phyloP scores from a whole-genome alignment of 202 grass and related monocot genomes.

The Digitaria exilis region DNA sequence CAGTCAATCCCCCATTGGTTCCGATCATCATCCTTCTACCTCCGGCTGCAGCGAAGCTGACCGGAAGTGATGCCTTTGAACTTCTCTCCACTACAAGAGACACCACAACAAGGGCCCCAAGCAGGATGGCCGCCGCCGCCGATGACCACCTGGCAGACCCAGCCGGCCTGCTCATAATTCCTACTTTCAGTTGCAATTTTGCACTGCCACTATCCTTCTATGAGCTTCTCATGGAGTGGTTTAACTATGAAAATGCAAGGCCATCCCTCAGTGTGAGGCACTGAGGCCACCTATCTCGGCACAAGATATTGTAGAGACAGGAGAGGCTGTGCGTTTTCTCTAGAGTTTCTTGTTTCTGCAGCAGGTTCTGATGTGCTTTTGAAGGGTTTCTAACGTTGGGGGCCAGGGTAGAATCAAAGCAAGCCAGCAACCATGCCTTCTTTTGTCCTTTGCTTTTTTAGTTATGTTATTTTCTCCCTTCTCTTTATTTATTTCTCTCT shows the following conservation, averaged over 20 bases:
- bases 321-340: slow-evolving; percentile 35
- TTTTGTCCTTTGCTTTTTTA: slow-evolving; percentile 48
- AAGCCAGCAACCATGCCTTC: slow-evolving; percentile 22
- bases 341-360: slow-evolving; percentile 23
- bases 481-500: background rate
- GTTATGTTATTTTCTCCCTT: slow-evolving; percentile 17
- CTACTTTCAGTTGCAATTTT: background rate
- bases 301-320: slow-evolving; percentile 35
- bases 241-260: slow-evolving; percentile 7
- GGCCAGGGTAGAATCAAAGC: slow-evolving; percentile 30
- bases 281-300: background rate
- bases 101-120: slow-evolving; percentile 53
- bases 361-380: slow-evolving; percentile 39
- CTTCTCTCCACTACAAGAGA: slow-evolving; percentile 23
- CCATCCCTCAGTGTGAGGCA: background rate
- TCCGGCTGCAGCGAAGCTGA: slow-evolving; percentile 2
- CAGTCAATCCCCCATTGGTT: slow-evolving; percentile 19
- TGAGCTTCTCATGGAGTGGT: slow-evolving; percentile 34
- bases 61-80: background rate
- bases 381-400: slow-evolving; percentile 34
- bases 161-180: slow-evolving; percentile 27
- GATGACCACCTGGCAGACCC: slow-evolving; percentile 15
- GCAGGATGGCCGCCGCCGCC: slow-evolving; percentile 29
- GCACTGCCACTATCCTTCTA: slow-evolving; percentile 10
- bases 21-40: slow-evolving; percentile 22